A percentile compares a stretch with the other conserved stretches of the same genome.
Conservation (phyloP, 805 yeast species). For the Brettanomyces naardenensis region DNA sequence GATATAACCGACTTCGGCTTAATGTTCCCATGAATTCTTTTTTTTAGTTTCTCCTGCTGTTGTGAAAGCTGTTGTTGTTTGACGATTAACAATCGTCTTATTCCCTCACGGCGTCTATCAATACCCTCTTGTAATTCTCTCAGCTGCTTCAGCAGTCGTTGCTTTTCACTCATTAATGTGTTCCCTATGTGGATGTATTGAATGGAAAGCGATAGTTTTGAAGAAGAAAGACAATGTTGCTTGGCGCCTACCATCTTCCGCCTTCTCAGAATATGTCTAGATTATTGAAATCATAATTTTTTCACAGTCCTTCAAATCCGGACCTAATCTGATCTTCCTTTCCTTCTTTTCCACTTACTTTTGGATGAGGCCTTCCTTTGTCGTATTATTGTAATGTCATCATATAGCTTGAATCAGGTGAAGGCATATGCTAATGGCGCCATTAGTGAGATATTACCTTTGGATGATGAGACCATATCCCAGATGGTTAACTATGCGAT, state of each 20-base stretch:
- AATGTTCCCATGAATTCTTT: background rate
- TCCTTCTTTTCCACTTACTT: no score
- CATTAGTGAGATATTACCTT: constrained; percentile 36
- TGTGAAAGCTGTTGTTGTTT: background rate
- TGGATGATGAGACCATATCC: constrained; percentile 46
- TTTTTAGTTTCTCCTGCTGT: background rate
- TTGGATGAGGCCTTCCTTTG: no score
- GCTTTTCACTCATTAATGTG: background rate
- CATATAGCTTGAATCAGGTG: constrained; percentile 18
- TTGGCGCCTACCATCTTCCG: no score
- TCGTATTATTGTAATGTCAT: constrained; percentile 12
- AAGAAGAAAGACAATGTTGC: no score
- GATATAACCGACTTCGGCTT: background rate
- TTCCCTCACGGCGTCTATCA: background rate
- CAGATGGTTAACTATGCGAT: constrained; percentile 51
- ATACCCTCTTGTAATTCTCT: background rate
- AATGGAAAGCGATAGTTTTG: no score
- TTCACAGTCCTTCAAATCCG: no score
- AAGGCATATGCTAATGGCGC: constrained; percentile 15
- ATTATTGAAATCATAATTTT: no score
- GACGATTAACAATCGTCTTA: background rate
- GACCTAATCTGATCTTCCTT: no score
- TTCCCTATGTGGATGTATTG: no score
- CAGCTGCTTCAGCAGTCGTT: background rate
- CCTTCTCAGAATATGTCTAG: no score